These are phyloP conservation scores for Penicillium alfredii DNA, from an alignment of 495 filamentous ascomycete genomes.

Conservation along the genomic window DNA sequence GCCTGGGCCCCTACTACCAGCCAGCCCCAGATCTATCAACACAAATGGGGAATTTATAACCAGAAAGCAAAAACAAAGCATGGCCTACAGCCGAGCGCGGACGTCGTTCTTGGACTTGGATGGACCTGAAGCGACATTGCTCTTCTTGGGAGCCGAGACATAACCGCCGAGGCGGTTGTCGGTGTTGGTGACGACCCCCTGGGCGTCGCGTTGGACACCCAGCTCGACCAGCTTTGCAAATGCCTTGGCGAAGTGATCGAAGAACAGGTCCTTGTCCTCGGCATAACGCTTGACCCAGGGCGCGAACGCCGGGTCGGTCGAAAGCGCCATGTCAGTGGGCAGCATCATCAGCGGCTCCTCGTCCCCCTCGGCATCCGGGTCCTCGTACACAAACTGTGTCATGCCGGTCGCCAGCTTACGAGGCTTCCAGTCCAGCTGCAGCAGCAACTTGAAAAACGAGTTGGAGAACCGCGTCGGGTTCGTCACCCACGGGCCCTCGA, in stretches of 20 bases:
- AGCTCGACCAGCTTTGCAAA: conserved; percentile 60
- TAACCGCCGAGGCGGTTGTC: conserved; percentile 52
- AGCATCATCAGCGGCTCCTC: conserved; percentile 53
- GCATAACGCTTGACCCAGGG: conserved; percentile 57
- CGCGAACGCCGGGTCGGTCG: conserved; percentile 31
- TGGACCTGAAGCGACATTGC: conserved; percentile 36
- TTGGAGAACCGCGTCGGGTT: conserved; percentile 60
- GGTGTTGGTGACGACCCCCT: conserved; percentile 44
- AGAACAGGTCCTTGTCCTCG: conserved; percentile 56
- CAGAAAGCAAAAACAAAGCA: conserved; percentile 10
- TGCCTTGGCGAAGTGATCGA: conserved; percentile 52
- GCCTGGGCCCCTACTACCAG: conserved; percentile 2
- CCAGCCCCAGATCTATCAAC: conserved; percentile 17
- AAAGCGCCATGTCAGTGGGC: conserved; percentile 41
- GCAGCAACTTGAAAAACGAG: conserved; percentile 53
- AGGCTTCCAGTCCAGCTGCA: conserved; percentile 50
- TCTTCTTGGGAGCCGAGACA: conserved; percentile 55
- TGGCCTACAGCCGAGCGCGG: conserved; percentile 27
- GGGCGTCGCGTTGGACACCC: conserved; percentile 49
- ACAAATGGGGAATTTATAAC: conserved; percentile 17
- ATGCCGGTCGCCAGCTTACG: conserved; percentile 48
- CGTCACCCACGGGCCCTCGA: conserved; percentile 58
- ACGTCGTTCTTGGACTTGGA: conserved; percentile 20
- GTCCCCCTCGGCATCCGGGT: conserved; percentile 49
- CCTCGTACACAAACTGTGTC: conserved; percentile 52